Conservation (phyloP, 805 yeast species). For the Ogataea chonburiensis region DNA sequence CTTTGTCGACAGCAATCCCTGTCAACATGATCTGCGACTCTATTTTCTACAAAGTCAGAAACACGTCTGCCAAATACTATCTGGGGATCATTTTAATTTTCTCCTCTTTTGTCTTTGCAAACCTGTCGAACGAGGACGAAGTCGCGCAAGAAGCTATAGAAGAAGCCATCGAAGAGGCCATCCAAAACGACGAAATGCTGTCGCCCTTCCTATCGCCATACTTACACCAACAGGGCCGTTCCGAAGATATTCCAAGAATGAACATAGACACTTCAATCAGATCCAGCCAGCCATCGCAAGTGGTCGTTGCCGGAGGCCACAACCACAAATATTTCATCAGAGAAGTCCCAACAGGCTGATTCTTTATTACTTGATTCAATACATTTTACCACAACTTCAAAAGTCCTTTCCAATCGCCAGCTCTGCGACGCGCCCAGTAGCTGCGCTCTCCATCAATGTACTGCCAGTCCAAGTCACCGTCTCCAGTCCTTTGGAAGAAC, state of each 20-base stretch:
- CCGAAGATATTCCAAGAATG: slow-evolving; percentile 28
- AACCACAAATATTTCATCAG: slow-evolving; percentile 36
- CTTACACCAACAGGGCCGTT: slow-evolving; percentile 10
- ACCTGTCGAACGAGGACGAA: slow-evolving; percentile 45
- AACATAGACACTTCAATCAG: slow-evolving; percentile 19
- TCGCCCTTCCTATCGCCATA: slow-evolving; percentile 48
- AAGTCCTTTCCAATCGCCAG: slow-evolving; percentile 58
- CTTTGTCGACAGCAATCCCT: slow-evolving; percentile 53
- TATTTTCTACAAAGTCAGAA: slow-evolving; percentile 34
- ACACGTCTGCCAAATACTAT: slow-evolving; percentile 37
- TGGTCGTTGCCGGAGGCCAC: slow-evolving; percentile 36
- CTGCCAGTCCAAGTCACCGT: slow-evolving; percentile 46
- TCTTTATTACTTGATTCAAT: slow-evolving; percentile 1
- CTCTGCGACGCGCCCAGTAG: slow-evolving; percentile 79
- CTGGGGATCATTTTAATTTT: slow-evolving; percentile 49
- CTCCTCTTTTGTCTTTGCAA: slow-evolving; percentile 46
- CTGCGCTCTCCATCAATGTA: slow-evolving; percentile 55
- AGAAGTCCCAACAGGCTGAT: slow-evolving; percentile 21
- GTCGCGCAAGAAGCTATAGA: slow-evolving; percentile 47
- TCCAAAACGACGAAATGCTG: slow-evolving; percentile 43
- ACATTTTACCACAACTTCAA: slow-evolving; percentile 51
- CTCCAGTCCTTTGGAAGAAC: slow-evolving; percentile 55
- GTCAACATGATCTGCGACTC: slow-evolving; percentile 50
- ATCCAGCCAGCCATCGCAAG: slow-evolving; percentile 17
- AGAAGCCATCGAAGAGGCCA: slow-evolving; percentile 47